A percentile compares a stretch with the other conserved stretches of the same genome.
phyloP scores from a whole-genome alignment of 106 monocot genomes.

The Ottelia alismoides region DNA sequence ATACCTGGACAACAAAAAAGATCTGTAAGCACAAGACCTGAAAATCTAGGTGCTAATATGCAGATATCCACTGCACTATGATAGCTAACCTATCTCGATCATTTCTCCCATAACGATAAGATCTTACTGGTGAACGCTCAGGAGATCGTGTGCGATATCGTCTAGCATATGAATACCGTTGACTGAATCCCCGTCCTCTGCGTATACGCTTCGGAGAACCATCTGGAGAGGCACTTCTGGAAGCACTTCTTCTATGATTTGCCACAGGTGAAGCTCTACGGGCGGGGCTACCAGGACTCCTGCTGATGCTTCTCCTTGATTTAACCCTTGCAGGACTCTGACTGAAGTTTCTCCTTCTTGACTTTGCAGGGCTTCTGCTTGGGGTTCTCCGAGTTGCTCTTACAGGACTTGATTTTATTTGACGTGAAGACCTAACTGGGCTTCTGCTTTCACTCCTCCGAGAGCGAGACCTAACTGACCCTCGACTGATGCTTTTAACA shows the following conservation, averaged over 20 bases:
- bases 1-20: constrained; percentile 21
- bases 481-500: constrained; percentile 11
- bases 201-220: constrained; percentile 75
- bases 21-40: neutral
- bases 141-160: constrained; percentile 79
- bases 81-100: constrained; percentile 57
- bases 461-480: constrained; percentile 11
- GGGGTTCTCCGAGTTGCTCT: constrained; percentile 11
- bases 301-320: constrained; percentile 33
- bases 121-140: constrained; percentile 63
- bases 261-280: constrained; percentile 28
- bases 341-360: constrained; percentile 19
- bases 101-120: constrained; percentile 51
- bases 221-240: constrained; percentile 80
- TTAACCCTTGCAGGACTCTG: constrained; percentile 20
- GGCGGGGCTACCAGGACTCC: constrained; percentile 27
- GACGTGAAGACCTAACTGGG: constrained; percentile 13
- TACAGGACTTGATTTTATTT: constrained; percentile 22
- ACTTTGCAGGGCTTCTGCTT: constrained; percentile 28
- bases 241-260: constrained; percentile 32
- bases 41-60: neutral
- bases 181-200: constrained; percentile 83
- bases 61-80: neutral
- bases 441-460: constrained; percentile 25
- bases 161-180: constrained; percentile 74